A percentile compares a stretch with the other conserved stretches of the same genome.
Conservation (phyloP, 805 yeast genomes). For the Metschnikowia colocasiae region DNA sequence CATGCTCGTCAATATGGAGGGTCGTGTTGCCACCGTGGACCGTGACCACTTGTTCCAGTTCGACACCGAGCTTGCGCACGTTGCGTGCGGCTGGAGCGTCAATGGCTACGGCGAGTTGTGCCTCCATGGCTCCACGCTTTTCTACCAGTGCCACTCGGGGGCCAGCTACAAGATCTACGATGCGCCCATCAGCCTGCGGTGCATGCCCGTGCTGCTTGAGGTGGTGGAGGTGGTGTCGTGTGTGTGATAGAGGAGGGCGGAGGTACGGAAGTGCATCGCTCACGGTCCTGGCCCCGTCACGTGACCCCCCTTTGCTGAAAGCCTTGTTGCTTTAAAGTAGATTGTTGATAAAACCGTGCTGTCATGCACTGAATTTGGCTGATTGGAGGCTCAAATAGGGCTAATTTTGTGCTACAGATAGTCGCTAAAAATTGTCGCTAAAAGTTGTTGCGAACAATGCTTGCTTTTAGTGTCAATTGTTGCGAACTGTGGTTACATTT, state of each 20-base stretch:
- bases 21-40: conserved; percentile 38
- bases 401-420: not conserved
- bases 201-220: conserved; percentile 35
- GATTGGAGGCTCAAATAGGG: too few species aligned
- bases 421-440: not conserved
- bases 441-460: not conserved
- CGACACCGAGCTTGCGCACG: conserved; percentile 21
- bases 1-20: conserved; percentile 28
- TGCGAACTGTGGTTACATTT: not conserved
- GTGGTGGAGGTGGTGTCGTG: conserved; percentile 30
- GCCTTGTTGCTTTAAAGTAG: not conserved
- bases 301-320: too few species aligned
- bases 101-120: conserved; percentile 31
- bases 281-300: too few species aligned
- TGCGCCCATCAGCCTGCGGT: conserved; percentile 29
- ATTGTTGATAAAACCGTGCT: not conserved
- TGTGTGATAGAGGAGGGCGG: not conserved
- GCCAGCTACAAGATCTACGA: conserved; percentile 39
- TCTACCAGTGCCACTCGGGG: conserved; percentile 40
- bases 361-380: too few species aligned
- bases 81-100: conserved; percentile 32
- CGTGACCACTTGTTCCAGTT: conserved; percentile 38
- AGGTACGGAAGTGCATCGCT: too few species aligned
- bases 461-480: not conserved
- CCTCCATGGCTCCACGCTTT: conserved; percentile 13